phyloP scores from a whole-genome alignment of 1,139 yeast genomes.

The Petasospora rhodanensis region DNA sequence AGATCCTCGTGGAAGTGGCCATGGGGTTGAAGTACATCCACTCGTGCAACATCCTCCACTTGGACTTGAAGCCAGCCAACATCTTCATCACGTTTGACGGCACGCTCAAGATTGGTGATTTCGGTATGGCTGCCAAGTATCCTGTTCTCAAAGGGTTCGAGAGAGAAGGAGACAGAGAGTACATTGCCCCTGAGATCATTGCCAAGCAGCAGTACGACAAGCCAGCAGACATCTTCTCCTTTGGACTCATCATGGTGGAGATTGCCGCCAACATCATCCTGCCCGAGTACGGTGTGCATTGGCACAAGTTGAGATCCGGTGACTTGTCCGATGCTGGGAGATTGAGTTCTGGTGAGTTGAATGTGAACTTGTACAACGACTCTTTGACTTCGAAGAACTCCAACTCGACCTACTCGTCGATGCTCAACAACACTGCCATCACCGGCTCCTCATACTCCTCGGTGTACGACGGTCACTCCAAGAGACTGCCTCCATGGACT shows the following conservation, averaged over 20 bases:
- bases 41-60: slow-evolving; percentile 66
- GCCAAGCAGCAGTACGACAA: slow-evolving; percentile 79
- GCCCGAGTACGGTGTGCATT: slow-evolving; percentile 95
- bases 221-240: slow-evolving; percentile 90
- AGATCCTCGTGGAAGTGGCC: slow-evolving; percentile 77
- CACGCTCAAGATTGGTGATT: slow-evolving; percentile 59
- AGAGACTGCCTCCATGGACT: slow-evolving; percentile 66
- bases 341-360: slow-evolving; percentile 64
- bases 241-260: slow-evolving; percentile 89
- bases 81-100: slow-evolving; percentile 95
- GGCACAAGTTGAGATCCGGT: slow-evolving; percentile 95
- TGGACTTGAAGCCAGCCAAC: slow-evolving; percentile 93
- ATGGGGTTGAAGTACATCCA: slow-evolving; percentile 82
- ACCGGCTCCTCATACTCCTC: slow-evolving; percentile 25
- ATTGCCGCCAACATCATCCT: slow-evolving; percentile 92
- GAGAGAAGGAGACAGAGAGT: slow-evolving; percentile 95
- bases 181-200: slow-evolving; percentile 94
- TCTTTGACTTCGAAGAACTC: slow-evolving; percentile 23
- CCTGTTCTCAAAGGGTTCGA: slow-evolving; percentile 52
- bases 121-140: slow-evolving; percentile 64
- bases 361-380: slow-evolving; percentile 21
- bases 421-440: slow-evolving; percentile 19
- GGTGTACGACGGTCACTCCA: slow-evolving; percentile 19
- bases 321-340: slow-evolving; percentile 94
- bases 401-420: slow-evolving; percentile 22